phyloP scores from a whole-genome alignment of 1,284 basidiomycete genomes.

The Sanghuangporus sanghuang region DNA sequence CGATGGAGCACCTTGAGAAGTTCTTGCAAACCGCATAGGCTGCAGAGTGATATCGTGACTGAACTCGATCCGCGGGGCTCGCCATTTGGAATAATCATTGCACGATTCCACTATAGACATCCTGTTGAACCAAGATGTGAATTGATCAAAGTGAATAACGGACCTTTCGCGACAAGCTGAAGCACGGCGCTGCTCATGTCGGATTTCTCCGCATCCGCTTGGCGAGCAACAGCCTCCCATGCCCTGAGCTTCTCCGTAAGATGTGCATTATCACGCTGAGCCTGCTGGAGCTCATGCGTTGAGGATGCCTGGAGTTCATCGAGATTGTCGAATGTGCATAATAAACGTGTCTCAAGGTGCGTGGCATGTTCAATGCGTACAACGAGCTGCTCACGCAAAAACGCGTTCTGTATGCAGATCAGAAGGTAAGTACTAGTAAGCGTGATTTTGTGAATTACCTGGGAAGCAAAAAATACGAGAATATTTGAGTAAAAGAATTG shows the following conservation, averaged over 20 bases:
- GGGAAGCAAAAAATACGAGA: background rate
- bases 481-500: background rate
- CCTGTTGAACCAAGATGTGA: constrained; percentile 15
- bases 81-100: constrained; percentile 47
- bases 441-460: background rate
- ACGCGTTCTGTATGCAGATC: constrained; percentile 27
- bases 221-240: constrained; percentile 30
- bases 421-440: background rate
- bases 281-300: constrained; percentile 35
- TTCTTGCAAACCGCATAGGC: constrained; percentile 16
- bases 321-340: constrained; percentile 46
- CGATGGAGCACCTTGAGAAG: background rate
- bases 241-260: constrained; percentile 37
- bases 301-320: constrained; percentile 40
- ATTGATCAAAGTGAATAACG: background rate
- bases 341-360: constrained; percentile 43
- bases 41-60: constrained; percentile 38
- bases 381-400: constrained; percentile 34
- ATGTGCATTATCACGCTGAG: constrained; percentile 30
- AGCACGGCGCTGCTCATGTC: constrained; percentile 49
- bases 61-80: constrained; percentile 42
- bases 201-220: constrained; percentile 44
- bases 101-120: constrained; percentile 42
- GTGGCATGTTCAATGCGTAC: constrained; percentile 39
- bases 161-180: constrained; percentile 55